Evolutionary conservation across 345 rosid species (phyloP).

Genomic region (Ceriops tagal): DNA sequence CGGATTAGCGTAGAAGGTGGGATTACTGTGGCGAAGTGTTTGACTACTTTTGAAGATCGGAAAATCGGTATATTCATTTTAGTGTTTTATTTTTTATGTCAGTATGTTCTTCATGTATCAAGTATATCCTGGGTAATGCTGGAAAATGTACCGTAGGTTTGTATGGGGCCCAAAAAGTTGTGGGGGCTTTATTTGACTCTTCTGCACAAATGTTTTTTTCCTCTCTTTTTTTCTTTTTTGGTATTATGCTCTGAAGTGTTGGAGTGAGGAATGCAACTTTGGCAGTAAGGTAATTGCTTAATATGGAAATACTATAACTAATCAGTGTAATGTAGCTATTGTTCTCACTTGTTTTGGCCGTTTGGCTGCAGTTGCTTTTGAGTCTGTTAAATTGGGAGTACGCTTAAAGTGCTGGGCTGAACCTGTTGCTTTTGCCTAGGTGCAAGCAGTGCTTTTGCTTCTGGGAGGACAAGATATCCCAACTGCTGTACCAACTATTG

Average conservation of each 20-base stretch:
- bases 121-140: too few species aligned
- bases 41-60: neutral
- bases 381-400: neutral
- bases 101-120: too few species aligned
- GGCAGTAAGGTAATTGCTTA: too few species aligned
- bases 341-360: neutral
- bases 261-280: too few species aligned
- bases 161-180: too few species aligned
- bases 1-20: neutral
- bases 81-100: neutral
- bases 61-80: neutral
- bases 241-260: neutral
- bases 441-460: conserved; percentile 70
- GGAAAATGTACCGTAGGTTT: too few species aligned
- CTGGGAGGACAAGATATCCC: conserved; percentile 59
- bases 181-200: neutral
- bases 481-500: conserved; percentile 46
- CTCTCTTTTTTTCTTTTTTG: neutral
- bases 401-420: neutral
- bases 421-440: conserved; percentile 35
- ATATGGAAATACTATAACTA: too few species aligned
- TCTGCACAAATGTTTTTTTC: neutral
- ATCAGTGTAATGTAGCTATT: too few species aligned
- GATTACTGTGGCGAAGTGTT: neutral
- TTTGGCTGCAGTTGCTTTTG: neutral